A percentile compares a stretch with the other conserved stretches of the same genome.
Conservation (phyloP, 768 basidiomycete genomes). For the Pleurotus pulmonarius region DNA sequence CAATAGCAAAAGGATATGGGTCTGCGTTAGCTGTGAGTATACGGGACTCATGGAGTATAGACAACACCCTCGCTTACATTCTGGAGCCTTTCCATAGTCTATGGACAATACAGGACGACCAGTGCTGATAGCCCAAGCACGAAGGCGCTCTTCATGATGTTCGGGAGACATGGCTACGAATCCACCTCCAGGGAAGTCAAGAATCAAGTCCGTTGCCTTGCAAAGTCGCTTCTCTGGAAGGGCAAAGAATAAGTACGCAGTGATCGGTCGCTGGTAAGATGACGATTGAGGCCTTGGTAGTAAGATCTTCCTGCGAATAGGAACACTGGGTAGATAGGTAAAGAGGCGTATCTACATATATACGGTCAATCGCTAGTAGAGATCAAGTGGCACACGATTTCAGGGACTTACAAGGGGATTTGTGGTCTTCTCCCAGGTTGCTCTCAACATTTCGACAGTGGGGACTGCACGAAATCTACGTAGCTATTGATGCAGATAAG, state of each 20-base stretch:
- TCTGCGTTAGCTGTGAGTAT: conserved; percentile 40
- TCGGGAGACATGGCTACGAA: conserved; percentile 96
- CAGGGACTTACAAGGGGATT: conserved; percentile 76
- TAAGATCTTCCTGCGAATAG: conserved; percentile 70
- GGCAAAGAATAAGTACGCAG: conserved; percentile 79
- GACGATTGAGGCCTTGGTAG: conserved; percentile 79
- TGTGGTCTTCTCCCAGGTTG: conserved; percentile 95
- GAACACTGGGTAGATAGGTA: conserved; percentile 56
- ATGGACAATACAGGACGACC: conserved; percentile 79
- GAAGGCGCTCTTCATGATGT: conserved; percentile 92
- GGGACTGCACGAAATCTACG: conserved; percentile 89
- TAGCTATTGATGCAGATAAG: conserved; percentile 46
- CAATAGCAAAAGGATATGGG: conserved; percentile 95
- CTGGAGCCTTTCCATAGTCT: conserved; percentile 96
- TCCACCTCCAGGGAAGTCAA: conserved; percentile 95
- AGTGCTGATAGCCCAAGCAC: conserved; percentile 79
- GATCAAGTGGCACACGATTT: conserved; percentile 4
- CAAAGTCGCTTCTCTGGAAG: conserved; percentile 61
- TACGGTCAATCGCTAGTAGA: conserved; percentile 6
- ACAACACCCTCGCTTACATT: conserved; percentile 54
- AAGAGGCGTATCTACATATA: conserved; percentile 60
- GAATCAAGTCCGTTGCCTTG: conserved; percentile 71
- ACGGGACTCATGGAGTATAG: conserved; percentile 2
- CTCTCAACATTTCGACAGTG: conserved; percentile 93
- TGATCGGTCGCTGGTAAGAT: conserved; percentile 77